Evolutionary conservation across 345 rosid species (phyloP), one percentile per base, ranked within the genome.

Genomic region (Murraya koenigii): DNA sequence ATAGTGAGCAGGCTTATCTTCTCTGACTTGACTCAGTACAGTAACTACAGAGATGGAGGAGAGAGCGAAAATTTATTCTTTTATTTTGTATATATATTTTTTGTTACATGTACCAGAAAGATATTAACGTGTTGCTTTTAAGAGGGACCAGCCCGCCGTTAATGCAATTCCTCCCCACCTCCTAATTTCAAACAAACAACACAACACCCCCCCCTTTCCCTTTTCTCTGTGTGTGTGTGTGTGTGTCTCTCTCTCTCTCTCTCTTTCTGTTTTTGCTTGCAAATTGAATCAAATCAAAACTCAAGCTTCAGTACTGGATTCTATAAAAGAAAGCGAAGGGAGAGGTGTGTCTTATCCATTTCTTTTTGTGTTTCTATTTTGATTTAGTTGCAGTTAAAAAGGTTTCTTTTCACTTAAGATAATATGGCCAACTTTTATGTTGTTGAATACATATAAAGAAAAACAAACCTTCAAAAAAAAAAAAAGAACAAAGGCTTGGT

Each of bases 111-210:
- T 22, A 71, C 54, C n/a, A 2, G 20, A 19, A 22, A 60, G 65
- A 83, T 52, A 75, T 44, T 72, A 77, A 38, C 64, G 36, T 30
- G 61, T 28, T 33, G 73, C 64, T 80, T 62, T 23, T 63, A 74
- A 77, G 83, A 67, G 83, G 90, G 84, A 44, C 86, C 86, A 79
- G 66, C 82, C 77, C 85, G 84, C 84, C 87, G 77, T 81, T 82
- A 80, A 78, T 82, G 68, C 84, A 25, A n/a, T 65, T 41, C 77
- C 15, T 44, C 44, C 76, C 52, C 62, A 28, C 64, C 71, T 6
- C 55, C 8, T 35, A 44, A 47, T 65, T 35, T 35, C 30, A 32
- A 39, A 39, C 10, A 13, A 28, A 4, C n/a, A n/a, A n/a, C n/a
- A n/a, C n/a, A n/a, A n/a, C 1, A 5, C 4, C 11, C 52, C n/a